Evolutionary conservation across 2,329 filamentous ascomycete genomes (phyloP).

Genomic region (Cytospora schulzeri): DNA sequence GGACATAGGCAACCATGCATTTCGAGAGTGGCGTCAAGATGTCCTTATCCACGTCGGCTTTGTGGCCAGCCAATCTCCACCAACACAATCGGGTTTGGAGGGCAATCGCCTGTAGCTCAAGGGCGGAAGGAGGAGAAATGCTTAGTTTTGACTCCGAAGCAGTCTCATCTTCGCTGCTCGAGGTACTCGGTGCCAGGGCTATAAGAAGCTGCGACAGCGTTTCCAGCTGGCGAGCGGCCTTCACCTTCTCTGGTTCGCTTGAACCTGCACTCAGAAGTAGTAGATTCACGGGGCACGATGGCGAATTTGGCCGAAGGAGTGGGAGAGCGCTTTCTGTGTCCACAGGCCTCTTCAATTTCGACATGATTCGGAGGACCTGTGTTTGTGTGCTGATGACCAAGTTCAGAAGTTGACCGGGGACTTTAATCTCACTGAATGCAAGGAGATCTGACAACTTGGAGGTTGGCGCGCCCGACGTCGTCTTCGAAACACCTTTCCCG

Average conservation of each 20-base stretch:
- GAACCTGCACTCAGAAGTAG: conserved; percentile 51
- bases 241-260: conserved; percentile 51
- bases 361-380: conserved; percentile 65
- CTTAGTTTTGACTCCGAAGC: conserved; percentile 57
- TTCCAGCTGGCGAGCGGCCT: conserved; percentile 67
- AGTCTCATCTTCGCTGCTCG: conserved; percentile 60
- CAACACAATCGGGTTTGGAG: conserved; percentile 63
- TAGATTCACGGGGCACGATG: conserved; percentile 61
- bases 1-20: conserved; percentile 62
- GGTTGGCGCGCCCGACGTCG: conserved; percentile 39
- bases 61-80: conserved; percentile 65
- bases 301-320: conserved; percentile 53
- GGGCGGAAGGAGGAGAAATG: conserved; percentile 57
- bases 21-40: conserved; percentile 65
- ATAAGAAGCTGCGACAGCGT: conserved; percentile 66
- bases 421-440: conserved; percentile 54
- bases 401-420: conserved; percentile 48
- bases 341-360: conserved; percentile 59
- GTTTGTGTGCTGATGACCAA: conserved; percentile 67
- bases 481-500: conserved; percentile 39
- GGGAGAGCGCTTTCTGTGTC: conserved; percentile 60
- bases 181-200: conserved; percentile 67
- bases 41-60: conserved; percentile 63
- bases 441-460: conserved; percentile 58
- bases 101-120: conserved; percentile 66